These are phyloP conservation scores for Fraxinus paxiana DNA, from an alignment of 305 asterid species.

Conservation along the genomic window DNA sequence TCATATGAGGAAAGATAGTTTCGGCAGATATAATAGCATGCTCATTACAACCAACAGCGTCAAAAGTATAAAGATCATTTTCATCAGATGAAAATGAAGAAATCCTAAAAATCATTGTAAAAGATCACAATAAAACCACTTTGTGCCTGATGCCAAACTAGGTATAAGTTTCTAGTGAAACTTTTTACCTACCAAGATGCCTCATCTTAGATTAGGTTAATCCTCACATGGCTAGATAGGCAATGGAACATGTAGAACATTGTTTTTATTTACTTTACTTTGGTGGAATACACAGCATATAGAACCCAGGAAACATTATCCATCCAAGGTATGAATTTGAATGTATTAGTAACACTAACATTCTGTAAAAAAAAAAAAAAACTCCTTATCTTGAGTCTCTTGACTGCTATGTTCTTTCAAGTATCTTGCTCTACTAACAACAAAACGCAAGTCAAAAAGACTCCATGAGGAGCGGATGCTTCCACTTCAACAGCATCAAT, in stretches of 20 bases:
- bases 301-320: background rate
- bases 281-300: background rate
- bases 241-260: background rate
- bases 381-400: background rate
- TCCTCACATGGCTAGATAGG: background rate
- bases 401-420: background rate
- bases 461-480: slow-evolving; percentile 45
- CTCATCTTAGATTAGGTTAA: background rate
- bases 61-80: slow-evolving; percentile 2
- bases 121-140: background rate
- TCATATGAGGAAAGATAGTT: background rate
- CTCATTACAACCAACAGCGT: background rate
- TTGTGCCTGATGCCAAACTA: background rate
- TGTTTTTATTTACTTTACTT: background rate
- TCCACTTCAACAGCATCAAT: slow-evolving; percentile 38
- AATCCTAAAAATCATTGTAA: background rate
- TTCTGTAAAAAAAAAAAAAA: background rate
- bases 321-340: background rate
- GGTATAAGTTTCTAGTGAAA: background rate
- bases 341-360: background rate
- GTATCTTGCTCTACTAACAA: background rate
- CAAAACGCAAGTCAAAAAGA: background rate
- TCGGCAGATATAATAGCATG: background rate
- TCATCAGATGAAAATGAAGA: slow-evolving; percentile 6
- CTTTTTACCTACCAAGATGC: background rate